These are phyloP conservation scores for Macrolepiota fuliginosa DNA, from an alignment of 768 basidiomycete genomes.

Conservation along the genomic window DNA sequence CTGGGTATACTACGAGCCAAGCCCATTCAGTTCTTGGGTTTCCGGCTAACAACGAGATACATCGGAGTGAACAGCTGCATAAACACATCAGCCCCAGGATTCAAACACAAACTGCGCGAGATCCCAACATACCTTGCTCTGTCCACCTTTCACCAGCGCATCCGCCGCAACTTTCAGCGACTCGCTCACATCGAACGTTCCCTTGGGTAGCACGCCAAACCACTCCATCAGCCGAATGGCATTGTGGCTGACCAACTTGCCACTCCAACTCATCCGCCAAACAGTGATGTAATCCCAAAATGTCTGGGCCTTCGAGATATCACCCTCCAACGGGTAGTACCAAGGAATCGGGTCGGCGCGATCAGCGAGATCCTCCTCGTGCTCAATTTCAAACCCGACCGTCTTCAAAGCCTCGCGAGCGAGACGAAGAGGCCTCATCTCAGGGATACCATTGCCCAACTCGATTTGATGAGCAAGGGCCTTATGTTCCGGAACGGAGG, in stretches of 20 bases:
- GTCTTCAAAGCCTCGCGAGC: slow-evolving; percentile 75
- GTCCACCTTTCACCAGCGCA: slow-evolving; percentile 80
- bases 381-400: slow-evolving; percentile 85
- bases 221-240: slow-evolving; percentile 75
- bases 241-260: slow-evolving; percentile 80
- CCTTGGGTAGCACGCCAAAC: slow-evolving; percentile 82
- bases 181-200: slow-evolving; percentile 89
- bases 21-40: slow-evolving; percentile 43
- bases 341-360: slow-evolving; percentile 76
- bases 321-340: slow-evolving; percentile 98
- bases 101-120: not conserved
- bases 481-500: slow-evolving; percentile 83
- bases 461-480: slow-evolving; percentile 89
- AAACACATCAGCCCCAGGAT: slow-evolving; percentile 16
- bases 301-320: slow-evolving; percentile 90
- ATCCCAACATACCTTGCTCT: slow-evolving; percentile 62
- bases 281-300: slow-evolving; percentile 87
- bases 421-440: slow-evolving; percentile 79
- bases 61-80: slow-evolving; percentile 83
- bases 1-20: slow-evolving; percentile 13
- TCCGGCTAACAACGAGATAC: slow-evolving; percentile 67
- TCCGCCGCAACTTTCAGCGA: slow-evolving; percentile 80
- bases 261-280: slow-evolving; percentile 88
- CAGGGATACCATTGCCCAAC: slow-evolving; percentile 94
- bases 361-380: slow-evolving; percentile 93